phyloP scores from a whole-genome alignment of 176 grass and related monocot species.

The Chrysopogon serrulatus region DNA sequence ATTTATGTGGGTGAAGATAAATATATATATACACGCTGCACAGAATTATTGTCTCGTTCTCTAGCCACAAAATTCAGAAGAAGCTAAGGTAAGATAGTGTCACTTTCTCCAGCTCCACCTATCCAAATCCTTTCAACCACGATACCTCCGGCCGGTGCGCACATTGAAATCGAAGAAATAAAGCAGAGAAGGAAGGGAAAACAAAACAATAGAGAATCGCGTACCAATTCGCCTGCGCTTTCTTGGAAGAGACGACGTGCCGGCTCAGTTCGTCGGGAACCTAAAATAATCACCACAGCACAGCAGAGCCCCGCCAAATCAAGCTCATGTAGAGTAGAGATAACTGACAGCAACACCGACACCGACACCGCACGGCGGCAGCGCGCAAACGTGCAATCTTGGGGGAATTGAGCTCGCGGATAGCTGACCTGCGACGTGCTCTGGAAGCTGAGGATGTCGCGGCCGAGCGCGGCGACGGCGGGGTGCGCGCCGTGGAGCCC shows the following conservation, averaged over 20 bases:
- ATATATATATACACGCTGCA: neutral
- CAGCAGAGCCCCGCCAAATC: neutral
- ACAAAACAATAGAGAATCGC: no score
- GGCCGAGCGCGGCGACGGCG: conserved; percentile 57
- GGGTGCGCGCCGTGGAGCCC: conserved; percentile 34
- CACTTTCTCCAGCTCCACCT: neutral
- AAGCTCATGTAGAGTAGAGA: neutral
- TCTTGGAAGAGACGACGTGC: conserved; percentile 82
- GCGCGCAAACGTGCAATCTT: neutral
- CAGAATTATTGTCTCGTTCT: neutral
- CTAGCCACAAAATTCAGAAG: neutral
- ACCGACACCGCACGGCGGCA: neutral
- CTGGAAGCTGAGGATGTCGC: conserved; percentile 60
- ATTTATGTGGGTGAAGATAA: neutral
- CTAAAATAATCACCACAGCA: conserved; percentile 3
- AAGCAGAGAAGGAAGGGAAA: neutral
- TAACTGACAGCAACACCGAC: neutral
- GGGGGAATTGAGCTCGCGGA: neutral
- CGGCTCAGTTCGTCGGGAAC: conserved; percentile 66
- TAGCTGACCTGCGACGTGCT: conserved; percentile 52
- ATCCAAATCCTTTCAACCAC: neutral
- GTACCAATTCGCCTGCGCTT: conserved; percentile 92
- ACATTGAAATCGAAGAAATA: neutral
- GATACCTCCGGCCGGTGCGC: neutral
- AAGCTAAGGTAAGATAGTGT: neutral